phyloP scores from a whole-genome alignment of 108 stramenopile species.

The Thalassiosira profunda region DNA sequence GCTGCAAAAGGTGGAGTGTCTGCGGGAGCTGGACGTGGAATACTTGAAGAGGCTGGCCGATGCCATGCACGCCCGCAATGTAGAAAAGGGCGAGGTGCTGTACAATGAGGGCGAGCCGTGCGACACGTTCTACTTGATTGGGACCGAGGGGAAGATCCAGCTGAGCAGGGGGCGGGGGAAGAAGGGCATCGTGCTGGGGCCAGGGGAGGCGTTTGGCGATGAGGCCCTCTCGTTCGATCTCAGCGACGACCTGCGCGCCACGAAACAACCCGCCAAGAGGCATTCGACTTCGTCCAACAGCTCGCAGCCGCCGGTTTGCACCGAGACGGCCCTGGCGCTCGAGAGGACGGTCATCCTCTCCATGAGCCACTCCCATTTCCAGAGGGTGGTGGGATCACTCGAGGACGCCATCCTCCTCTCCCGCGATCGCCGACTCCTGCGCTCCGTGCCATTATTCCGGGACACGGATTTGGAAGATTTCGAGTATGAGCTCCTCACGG shows the following conservation, averaged over 20 bases:
- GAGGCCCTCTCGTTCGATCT: conserved; percentile 28
- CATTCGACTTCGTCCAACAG: no score
- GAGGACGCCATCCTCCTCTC: conserved; percentile 43
- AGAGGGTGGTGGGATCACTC: conserved; percentile 42
- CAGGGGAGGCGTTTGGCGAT: conserved; percentile 40
- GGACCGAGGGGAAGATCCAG: conserved; percentile 53
- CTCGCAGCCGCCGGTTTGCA: conserved; percentile 2
- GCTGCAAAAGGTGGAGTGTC: conserved; percentile 66
- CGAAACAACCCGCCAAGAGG: neutral
- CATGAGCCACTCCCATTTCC: conserved; percentile 29
- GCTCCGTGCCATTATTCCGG: conserved; percentile 38
- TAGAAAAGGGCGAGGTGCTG: conserved; percentile 55
- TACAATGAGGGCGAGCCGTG: conserved; percentile 71
- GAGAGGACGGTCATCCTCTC: conserved; percentile 43
- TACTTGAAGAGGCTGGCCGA: conserved; percentile 60
- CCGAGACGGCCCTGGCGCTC: conserved; percentile 26
- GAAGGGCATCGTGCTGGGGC: conserved; percentile 25
- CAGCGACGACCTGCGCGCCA: neutral
- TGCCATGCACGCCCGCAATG: conserved; percentile 42
- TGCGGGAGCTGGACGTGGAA: conserved; percentile 53
- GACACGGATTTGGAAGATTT: conserved; percentile 47
- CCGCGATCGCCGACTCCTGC: conserved; percentile 29
- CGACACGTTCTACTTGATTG: conserved; percentile 68
- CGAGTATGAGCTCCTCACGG: conserved; percentile 44
- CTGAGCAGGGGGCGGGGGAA: conserved; percentile 31